Base-by-base conservation (phyloP, 75 land plant genomes). In the Pinus taeda region DNA sequence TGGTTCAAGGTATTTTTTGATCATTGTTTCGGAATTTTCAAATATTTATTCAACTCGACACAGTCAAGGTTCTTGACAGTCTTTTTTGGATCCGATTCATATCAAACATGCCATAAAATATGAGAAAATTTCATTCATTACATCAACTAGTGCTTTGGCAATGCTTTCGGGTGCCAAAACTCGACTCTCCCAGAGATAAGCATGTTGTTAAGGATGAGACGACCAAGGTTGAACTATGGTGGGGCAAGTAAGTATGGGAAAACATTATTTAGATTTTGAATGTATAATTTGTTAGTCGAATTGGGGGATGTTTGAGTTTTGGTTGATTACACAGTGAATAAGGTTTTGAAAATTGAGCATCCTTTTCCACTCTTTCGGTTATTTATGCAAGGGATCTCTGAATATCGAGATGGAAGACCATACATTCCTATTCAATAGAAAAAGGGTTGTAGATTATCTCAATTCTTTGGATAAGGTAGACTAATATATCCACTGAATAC, bases 391-490 rank as follows among this genome's bases (percentile, higher is more conserved):
- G 83, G 98, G 98, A 17, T 95, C 99, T n/a, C 99, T 98, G 0
- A 97, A 97, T 75, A 97, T 97, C 59, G 99, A 97, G 77, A 97
- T 97, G 98, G 99, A 97, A 73, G 99, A 92, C 83, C 94, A 97
- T 29, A 97, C 99, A 0, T 97, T 97, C 83, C 21, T 97, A 80
- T 89, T 95, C 1, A 97, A 97, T 81, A 82, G 99, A 60, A 98
- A 97, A 78, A 86, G 99, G 77, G 99, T 98, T 9, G 99, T 97
- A 6, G 99, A 97, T 83, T 97, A 97, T 78, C 80, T 97, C 73
- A 91, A 91, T 66, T 97, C 99, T 29, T 73, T 97, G 65, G 99
- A 97, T 39, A 97, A 95, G 93, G 97, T 94, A 64, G 56, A 67
- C 4, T 8, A 56, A 56, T 15, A 49, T 6, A 53, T 74, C 0